Evolutionary conservation across 139 green algal genomes (phyloP).

Genomic region (Micromonas commoda): DNA sequence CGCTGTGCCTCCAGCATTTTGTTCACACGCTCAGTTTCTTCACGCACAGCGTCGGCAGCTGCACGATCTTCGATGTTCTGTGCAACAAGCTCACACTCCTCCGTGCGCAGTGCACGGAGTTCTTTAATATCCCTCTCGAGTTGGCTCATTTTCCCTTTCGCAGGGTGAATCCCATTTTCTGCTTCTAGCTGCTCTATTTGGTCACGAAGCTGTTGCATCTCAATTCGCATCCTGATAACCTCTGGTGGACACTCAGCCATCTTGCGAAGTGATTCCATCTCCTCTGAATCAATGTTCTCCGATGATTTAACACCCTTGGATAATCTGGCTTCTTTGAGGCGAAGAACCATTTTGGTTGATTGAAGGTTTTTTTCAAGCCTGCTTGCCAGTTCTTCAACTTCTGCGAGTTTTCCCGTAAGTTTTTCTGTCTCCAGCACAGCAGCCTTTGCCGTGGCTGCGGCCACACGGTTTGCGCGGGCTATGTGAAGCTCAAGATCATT

Average conservation of each 20-base stretch:
- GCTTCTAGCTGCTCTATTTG: neutral
- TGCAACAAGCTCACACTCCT: slow-evolving; percentile 4
- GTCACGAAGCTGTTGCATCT: neutral
- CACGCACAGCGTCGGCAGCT: too few relatives aligned
- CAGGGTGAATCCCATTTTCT: neutral
- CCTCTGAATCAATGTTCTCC: neutral
- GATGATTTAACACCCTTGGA: too few relatives aligned
- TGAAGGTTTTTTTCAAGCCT: slow-evolving; percentile 32
- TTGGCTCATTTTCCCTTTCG: neutral
- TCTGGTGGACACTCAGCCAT: slow-evolving; percentile 7
- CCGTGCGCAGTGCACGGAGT: neutral
- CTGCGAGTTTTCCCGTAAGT: neutral
- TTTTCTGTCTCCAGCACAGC: neutral
- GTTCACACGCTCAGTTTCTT: neutral
- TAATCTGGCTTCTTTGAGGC: slow-evolving; percentile 1
- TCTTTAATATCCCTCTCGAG: slow-evolving; percentile 1
- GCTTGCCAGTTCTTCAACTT: slow-evolving; percentile 18
- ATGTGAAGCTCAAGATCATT: slow-evolving; percentile 3
- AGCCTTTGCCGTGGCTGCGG: neutral
- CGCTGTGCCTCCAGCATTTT: neutral
- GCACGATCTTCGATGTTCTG: neutral
- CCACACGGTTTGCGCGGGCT: neutral
- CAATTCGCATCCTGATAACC: slow-evolving; percentile 16
- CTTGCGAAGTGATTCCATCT: slow-evolving; percentile 6
- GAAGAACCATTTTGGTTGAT: slow-evolving; percentile 37